Evolutionary conservation across 225 moss, liverwort and hornwort genomes (phyloP), one percentile per base, ranked within the genome.

Genomic region (Takakia lepidozioides): DNA sequence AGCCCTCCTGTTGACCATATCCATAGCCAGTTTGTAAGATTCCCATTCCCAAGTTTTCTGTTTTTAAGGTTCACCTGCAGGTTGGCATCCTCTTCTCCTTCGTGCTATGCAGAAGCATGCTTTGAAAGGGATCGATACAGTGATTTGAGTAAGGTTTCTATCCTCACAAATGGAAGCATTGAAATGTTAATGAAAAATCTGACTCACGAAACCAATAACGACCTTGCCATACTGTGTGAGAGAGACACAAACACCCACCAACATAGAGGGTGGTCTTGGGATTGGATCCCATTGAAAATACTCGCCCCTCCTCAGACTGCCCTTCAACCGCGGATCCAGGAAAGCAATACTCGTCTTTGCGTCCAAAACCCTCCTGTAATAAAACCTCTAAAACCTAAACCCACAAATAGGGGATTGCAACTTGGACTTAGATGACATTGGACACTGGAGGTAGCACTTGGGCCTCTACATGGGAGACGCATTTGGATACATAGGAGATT

Each of bases 241-340:
- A 17, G 4, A 56, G 1, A 11, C 32, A 32, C 6, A 16, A 23
- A 49, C 1, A 51, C 26, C 19, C 42, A 78, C 78, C 78, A 5
- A 80, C 79, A 46, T 80, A 80, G 23, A 80, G 69, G 28, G 73
- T 80, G 14, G 73, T 74, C 48, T 80, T 74, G 5, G 73, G 74
- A 57, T 74, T 80, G 39, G 74, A 65, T 19, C 43, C 46, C 57
- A 57, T 57, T 8, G 14, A 46, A 13, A 14, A 9, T 23, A 13
- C 25, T 46, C 45, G 7, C 7, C 7, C 32, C 11, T 11, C 32
- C 11, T 32, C 7, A 32, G 32, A 32, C 7, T 32, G 32, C 7
- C 8, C 32, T 6, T 11, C 32, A 32, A 7, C 32, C 7, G 8
- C 8, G 32, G 11, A 32, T 6, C 7, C 7, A 32, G 11, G 0